Conservation (phyloP, 306 rosid genomes). For the Pueraria montana region DNA sequence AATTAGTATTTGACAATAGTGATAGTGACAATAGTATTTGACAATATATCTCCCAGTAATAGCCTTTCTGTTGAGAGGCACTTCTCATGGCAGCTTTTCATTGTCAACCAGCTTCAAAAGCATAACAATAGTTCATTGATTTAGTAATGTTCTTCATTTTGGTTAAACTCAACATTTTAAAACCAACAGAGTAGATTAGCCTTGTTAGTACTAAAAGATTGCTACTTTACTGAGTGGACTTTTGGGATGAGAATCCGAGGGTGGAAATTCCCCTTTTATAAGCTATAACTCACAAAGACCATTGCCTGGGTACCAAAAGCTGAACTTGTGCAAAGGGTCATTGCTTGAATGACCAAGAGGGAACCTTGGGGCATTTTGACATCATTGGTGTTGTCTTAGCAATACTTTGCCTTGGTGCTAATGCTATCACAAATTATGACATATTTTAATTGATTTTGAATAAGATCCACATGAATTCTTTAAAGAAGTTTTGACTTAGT, state of each 20-base stretch:
- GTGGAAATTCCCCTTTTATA: not conserved
- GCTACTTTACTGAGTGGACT: not conserved
- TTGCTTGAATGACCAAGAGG: not conserved
- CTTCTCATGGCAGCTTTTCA: not conserved
- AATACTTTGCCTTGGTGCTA: not conserved
- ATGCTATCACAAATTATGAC: not conserved
- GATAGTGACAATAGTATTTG: no score
- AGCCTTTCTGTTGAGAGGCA: slow-evolving; percentile 20
- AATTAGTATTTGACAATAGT: not conserved
- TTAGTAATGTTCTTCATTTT: not conserved
- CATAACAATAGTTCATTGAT: not conserved
- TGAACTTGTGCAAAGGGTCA: not conserved
- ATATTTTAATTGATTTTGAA: not conserved
- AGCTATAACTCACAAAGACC: not conserved
- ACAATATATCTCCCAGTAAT: not conserved
- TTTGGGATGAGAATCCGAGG: not conserved
- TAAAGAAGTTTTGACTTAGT: not conserved
- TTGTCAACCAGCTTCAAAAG: slow-evolving; percentile 1
- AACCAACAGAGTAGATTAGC: not conserved
- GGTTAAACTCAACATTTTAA: not conserved
- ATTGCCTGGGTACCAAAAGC: no score
- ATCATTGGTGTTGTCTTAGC: not conserved
- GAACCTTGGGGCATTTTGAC: not conserved
- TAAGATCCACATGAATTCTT: not conserved
- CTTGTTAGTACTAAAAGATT: not conserved